Percentiles rank a stretch among this genome's conserved stretches.
Conservation (phyloP, 495 filamentous ascomycete genomes). For the Letharia lupina region DNA sequence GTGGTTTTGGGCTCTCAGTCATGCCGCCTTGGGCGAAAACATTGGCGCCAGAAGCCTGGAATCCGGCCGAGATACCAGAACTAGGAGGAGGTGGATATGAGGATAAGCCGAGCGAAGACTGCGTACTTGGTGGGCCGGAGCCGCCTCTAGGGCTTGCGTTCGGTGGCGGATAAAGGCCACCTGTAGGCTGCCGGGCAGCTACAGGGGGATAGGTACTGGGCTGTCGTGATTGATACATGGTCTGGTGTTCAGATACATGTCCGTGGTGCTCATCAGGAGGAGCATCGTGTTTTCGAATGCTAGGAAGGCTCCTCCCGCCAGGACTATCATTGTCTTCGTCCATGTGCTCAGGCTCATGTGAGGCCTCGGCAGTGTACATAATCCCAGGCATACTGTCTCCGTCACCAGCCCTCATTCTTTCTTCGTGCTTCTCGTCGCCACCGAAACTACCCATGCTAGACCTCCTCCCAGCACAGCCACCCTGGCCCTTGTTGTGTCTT, state of each 20-base stretch:
- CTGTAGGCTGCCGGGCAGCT: slow-evolving; percentile 40
- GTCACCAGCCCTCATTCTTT: slow-evolving; percentile 38
- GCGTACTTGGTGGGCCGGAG: slow-evolving; percentile 45
- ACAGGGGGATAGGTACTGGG: slow-evolving; percentile 74
- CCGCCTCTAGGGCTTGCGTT: slow-evolving; percentile 36
- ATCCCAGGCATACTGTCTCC: slow-evolving; percentile 74
- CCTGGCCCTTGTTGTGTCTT: slow-evolving; percentile 90
- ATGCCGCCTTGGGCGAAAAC: slow-evolving; percentile 62
- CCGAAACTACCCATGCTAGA: slow-evolving; percentile 80
- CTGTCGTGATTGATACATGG: slow-evolving; percentile 48
- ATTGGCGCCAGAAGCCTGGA: slow-evolving; percentile 18
- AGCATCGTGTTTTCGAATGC: slow-evolving; percentile 61
- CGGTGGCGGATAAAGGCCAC: slow-evolving; percentile 54
- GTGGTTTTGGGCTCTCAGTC: slow-evolving; percentile 79
- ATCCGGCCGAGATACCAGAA: slow-evolving; percentile 36
- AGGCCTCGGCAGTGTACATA: slow-evolving; percentile 50
- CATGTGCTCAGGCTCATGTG: slow-evolving; percentile 48
- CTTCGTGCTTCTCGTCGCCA: slow-evolving; percentile 66
- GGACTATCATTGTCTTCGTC: slow-evolving; percentile 51
- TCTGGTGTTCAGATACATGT: slow-evolving; percentile 41
- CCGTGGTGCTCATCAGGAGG: slow-evolving; percentile 35
- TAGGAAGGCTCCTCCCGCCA: slow-evolving; percentile 53
- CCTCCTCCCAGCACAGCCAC: slow-evolving; percentile 85
- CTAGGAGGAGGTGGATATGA: slow-evolving; percentile 25
- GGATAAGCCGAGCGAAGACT: slow-evolving; percentile 40